phyloP scores from a whole-genome alignment of 768 basidiomycete species.

The Coprinopsis strossmayeri region DNA sequence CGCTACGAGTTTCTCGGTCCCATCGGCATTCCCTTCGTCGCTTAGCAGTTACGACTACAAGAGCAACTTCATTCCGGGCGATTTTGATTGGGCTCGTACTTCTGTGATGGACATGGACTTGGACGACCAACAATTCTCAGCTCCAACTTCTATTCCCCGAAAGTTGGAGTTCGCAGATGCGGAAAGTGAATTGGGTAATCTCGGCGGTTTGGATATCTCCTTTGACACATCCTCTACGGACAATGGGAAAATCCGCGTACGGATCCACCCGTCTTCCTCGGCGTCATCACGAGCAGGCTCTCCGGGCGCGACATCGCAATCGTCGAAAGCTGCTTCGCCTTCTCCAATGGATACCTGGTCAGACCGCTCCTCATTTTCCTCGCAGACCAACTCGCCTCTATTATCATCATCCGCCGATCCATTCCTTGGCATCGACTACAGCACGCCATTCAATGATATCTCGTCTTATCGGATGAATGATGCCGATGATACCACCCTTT shows the following conservation, averaged over 20 bases:
- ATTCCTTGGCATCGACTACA: constrained; percentile 51
- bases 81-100: constrained; percentile 50
- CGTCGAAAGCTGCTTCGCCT: constrained; percentile 14
- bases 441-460: constrained; percentile 28
- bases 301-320: constrained; percentile 17
- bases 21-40: constrained; percentile 38
- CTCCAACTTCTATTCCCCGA: constrained; percentile 24
- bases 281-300: constrained; percentile 34
- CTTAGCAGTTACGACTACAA: constrained; percentile 35
- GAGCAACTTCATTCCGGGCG: constrained; percentile 14
- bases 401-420: constrained; percentile 42
- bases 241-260: constrained; percentile 67
- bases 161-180: constrained; percentile 56
- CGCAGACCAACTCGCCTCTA: constrained; percentile 15
- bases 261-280: constrained; percentile 57
- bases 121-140: constrained; percentile 29
- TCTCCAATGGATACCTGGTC: constrained; percentile 12
- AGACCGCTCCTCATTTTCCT: constrained; percentile 17
- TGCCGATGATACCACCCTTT: constrained; percentile 13
- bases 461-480: constrained; percentile 30
- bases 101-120: constrained; percentile 43
- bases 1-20: constrained; percentile 48
- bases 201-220: constrained; percentile 62
- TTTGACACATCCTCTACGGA: constrained; percentile 61
- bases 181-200: constrained; percentile 40